Evolutionary conservation across 1,139 yeast genomes (phyloP), one percentile per base, ranked within the genome.

Genomic region (Kluyveromyces sp.): DNA sequence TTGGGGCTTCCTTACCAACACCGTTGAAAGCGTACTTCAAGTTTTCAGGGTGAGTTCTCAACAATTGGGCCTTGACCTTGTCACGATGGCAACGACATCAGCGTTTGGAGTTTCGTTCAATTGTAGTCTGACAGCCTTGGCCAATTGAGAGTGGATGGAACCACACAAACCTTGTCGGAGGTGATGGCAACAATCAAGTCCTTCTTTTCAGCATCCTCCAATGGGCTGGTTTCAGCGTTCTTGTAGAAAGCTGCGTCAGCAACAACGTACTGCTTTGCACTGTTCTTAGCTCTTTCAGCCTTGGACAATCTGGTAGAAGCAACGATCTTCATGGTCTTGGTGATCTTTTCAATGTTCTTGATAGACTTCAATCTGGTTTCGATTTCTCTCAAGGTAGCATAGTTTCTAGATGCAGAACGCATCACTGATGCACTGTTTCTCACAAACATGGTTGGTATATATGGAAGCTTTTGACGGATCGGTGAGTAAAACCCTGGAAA

Each of bases 301-400:
- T 87, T 89, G 69, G 81, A 79, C 70, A 92, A 80, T 77, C 97
- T 87, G 61, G 98, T 92, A 41, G 97, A 90, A 45, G 98, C 98
- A 64, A 92, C 98, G 72, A 94, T 84, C 78, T 90, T 92, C 98
- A 92, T 92, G 71, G 98, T 92, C 76, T 92, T 92, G 75, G 98
- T 92, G 74, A 92, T 92, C 78, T 92, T 92, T 75, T 92, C 97
- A 70, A 92, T 92, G 79, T 92, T 92, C 78, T 90, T 92, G 70
- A 92, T 92, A 56, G 97, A 88, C 78, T 92, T 92, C 70, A 92
- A 83, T 78, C 98, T 95, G 72, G 79, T 85, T 77, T 92, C 98
- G 68, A 92, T 94, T 74, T 92, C 98, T 77, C 97, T 90, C 69
- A 92, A 80, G 62, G 98, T 92, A 66, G 98, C 98, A 78, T 88